Evolutionary conservation across 257 asterid species (phyloP).

Genomic region (Fraxinus pennsylvanica): DNA sequence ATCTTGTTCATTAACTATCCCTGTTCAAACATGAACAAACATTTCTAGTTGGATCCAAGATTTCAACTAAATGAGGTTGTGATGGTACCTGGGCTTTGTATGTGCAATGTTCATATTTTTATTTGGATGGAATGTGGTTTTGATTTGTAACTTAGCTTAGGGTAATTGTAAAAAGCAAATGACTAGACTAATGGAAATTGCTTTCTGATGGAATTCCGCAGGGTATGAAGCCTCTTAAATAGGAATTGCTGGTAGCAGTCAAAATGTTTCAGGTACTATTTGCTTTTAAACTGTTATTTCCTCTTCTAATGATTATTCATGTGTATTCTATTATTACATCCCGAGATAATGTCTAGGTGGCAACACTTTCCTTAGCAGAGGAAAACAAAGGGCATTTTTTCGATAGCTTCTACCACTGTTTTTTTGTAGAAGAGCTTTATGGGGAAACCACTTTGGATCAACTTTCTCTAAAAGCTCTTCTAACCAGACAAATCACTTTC

Average conservation of each 20-base stretch:
- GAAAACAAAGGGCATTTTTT: background rate
- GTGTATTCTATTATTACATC: background rate
- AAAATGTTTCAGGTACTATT: slow-evolving; percentile 35
- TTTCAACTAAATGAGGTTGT: slow-evolving; percentile 8
- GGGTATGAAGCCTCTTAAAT: slow-evolving; percentile 65
- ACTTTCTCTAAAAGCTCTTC: no score
- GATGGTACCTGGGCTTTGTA: slow-evolving; percentile 1
- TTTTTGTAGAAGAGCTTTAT: no score
- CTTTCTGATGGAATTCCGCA: slow-evolving; percentile 24
- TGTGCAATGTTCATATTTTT: slow-evolving; percentile 2
- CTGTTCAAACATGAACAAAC: background rate
- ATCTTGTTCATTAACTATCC: background rate
- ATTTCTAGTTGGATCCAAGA: background rate
- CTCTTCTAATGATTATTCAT: background rate
- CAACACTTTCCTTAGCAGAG: background rate
- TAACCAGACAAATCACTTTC: no score
- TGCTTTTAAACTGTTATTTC: slow-evolving; percentile 16
- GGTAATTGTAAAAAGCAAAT: background rate
- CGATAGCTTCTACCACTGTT: no score
- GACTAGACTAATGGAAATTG: background rate
- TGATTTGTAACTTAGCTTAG: slow-evolving; percentile 5
- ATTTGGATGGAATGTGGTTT: background rate
- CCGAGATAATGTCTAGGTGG: background rate
- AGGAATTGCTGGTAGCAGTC: slow-evolving; percentile 27
- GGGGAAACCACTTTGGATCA: no score